Evolutionary conservation across 2,329 filamentous ascomycete species (phyloP).

Genomic region (Scedosporium minutisporum): DNA sequence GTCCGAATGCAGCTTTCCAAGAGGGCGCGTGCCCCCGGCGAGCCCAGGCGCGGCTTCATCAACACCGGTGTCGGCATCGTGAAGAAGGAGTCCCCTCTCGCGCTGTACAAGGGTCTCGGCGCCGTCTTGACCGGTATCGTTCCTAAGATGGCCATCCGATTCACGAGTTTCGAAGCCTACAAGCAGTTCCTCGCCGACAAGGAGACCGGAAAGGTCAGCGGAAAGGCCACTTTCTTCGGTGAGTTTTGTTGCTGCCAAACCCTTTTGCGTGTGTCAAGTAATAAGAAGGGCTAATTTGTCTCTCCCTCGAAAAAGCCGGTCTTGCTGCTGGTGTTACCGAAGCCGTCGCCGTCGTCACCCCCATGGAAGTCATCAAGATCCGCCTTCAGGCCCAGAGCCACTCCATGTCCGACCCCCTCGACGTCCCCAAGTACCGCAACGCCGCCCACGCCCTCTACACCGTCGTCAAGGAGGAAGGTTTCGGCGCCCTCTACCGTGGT

Average conservation of each 20-base stretch:
- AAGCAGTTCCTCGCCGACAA: conserved; percentile 71
- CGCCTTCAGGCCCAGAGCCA: conserved; percentile 96
- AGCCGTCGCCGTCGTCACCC: conserved; percentile 90
- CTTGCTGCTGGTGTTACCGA: conserved; percentile 90
- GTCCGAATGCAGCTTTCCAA: conserved; percentile 97
- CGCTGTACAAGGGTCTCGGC: conserved; percentile 95
- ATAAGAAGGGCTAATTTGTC: not conserved
- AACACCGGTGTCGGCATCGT: conserved; percentile 80
- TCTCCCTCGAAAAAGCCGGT: conserved; percentile 45
- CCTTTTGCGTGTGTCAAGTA: not conserved
- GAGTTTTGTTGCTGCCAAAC: conserved; percentile 4
- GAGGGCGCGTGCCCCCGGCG: conserved; percentile 71
- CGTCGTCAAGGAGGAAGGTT: conserved; percentile 82
- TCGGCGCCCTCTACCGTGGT: conserved; percentile 81
- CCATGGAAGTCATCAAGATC: conserved; percentile 99
- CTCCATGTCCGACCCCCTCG: conserved; percentile 92
- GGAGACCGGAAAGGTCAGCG: conserved; percentile 56
- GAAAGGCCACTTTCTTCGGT: conserved; percentile 53
- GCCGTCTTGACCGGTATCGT: conserved; percentile 94
- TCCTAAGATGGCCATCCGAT: conserved; percentile 98
- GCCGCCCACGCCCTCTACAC: conserved; percentile 77
- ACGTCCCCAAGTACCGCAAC: conserved; percentile 94
- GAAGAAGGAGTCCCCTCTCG: conserved; percentile 79
- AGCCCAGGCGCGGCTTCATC: conserved; percentile 80
- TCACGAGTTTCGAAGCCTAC: conserved; percentile 94